These are phyloP conservation scores for Talaromyces verruculosus DNA, from an alignment of 2,329 filamentous ascomycete species.

Conservation along the genomic window DNA sequence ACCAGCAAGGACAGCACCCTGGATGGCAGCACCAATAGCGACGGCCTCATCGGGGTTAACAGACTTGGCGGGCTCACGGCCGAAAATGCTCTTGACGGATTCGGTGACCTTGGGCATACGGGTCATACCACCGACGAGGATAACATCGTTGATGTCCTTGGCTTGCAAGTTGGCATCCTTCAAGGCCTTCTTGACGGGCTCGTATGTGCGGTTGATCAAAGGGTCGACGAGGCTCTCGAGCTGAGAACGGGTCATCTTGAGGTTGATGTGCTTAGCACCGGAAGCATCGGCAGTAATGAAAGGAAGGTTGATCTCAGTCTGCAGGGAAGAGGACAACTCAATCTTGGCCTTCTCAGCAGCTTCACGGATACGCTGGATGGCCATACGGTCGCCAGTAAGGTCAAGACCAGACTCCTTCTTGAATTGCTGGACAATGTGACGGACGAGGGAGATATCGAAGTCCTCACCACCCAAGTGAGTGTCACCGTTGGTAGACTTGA, in stretches of 20 bases:
- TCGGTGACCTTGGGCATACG: constrained; percentile 98
- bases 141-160: constrained; percentile 96
- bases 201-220: constrained; percentile 79
- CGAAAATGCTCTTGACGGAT: constrained; percentile 95
- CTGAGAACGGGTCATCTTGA: constrained; percentile 87
- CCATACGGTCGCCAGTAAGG: constrained; percentile 90
- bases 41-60: constrained; percentile 99
- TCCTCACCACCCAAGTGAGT: constrained; percentile 98
- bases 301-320: constrained; percentile 97
- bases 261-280: constrained; percentile 97
- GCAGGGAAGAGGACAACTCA: constrained; percentile 88
- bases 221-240: constrained; percentile 91
- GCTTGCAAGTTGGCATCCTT: constrained; percentile 91
- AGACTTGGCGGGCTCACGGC: constrained; percentile 93
- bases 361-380: constrained; percentile 98
- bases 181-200: constrained; percentile 90
- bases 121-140: constrained; percentile 98
- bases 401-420: constrained; percentile 95
- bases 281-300: constrained; percentile 97
- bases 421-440: constrained; percentile 90
- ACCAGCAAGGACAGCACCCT: constrained; percentile 93
- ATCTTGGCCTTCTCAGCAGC: constrained; percentile 99
- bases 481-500: constrained; percentile 99
- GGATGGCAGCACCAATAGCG: constrained; percentile 93
- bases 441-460: constrained; percentile 92